phyloP scores from a whole-genome alignment of 345 rosid species.

The Populus nigra region DNA sequence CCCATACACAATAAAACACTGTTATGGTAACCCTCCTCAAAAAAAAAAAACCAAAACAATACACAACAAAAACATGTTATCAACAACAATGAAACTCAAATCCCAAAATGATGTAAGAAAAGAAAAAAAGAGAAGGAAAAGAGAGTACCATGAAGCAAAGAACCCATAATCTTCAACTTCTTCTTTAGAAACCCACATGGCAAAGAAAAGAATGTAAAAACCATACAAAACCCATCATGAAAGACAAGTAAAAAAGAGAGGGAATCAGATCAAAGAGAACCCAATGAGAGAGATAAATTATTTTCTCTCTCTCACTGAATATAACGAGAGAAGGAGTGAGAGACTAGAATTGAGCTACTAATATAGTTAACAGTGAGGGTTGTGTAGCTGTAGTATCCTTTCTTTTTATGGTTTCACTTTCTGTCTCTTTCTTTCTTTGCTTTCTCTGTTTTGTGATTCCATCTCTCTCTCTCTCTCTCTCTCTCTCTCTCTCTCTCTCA shows the following conservation, averaged over 20 bases:
- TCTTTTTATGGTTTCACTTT: constrained; percentile 4
- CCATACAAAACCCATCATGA: background rate
- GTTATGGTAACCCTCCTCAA: background rate
- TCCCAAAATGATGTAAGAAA: constrained; percentile 1
- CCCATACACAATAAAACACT: background rate
- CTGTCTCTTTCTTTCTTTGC: background rate
- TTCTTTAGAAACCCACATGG: constrained; percentile 4
- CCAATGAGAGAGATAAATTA: background rate
- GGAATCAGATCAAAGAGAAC: constrained; percentile 13
- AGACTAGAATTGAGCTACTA: background rate
- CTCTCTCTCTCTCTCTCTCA: too few relatives aligned
- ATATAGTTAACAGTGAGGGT: background rate
- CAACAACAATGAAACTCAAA: constrained; percentile 1
- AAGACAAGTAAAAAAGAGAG: constrained; percentile 2
- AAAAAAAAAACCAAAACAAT: background rate
- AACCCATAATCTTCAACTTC: background rate
- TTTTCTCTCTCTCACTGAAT: constrained; percentile 2
- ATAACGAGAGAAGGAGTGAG: background rate
- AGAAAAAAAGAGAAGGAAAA: background rate
- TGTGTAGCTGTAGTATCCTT: background rate
- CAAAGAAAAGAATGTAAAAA: background rate
- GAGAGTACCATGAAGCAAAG: constrained; percentile 6
- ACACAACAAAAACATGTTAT: background rate
- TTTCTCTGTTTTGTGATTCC: background rate
- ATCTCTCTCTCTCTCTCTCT: background rate